A percentile compares a stretch with the other conserved stretches of the same genome.
These are phyloP conservation scores for Annulohypoxylon bovei DNA, from an alignment of 495 filamentous ascomycete species.

Conservation along the genomic window DNA sequence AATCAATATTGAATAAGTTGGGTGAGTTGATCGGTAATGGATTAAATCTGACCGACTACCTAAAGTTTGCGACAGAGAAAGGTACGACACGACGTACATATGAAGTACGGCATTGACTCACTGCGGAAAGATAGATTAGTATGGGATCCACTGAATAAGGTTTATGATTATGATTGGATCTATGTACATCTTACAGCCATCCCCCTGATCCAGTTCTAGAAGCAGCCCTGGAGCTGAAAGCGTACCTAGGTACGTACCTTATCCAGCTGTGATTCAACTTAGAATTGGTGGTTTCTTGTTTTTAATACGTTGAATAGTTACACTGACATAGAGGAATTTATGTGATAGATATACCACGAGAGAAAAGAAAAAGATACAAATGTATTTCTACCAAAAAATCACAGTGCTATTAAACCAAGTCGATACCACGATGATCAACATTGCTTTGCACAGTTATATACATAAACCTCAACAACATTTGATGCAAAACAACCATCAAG, in stretches of 20 bases:
- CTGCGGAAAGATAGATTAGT: slow-evolving; percentile 24
- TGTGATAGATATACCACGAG: too few relatives aligned
- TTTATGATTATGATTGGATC: slow-evolving; percentile 32
- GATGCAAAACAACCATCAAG: too few relatives aligned
- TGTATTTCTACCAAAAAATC: too few relatives aligned
- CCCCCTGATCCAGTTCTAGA: not conserved
- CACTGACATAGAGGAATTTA: too few relatives aligned
- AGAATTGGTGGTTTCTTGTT: not conserved
- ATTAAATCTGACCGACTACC: not conserved
- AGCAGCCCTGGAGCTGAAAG: slow-evolving; percentile 29
- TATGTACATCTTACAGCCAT: slow-evolving; percentile 14
- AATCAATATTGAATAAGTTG: not conserved
- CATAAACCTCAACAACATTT: too few relatives aligned
- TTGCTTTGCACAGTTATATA: too few relatives aligned
- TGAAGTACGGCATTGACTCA: slow-evolving; percentile 34
- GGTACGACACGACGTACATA: slow-evolving; percentile 5
- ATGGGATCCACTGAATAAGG: slow-evolving; percentile 30
- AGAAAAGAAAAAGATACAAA: too few relatives aligned
- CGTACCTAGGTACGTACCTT: slow-evolving; percentile 3
- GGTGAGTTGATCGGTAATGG: slow-evolving; percentile 3
- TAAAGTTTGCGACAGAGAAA: not conserved
- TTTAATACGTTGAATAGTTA: not conserved
- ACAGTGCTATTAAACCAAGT: too few relatives aligned
- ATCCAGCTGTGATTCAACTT: not conserved
- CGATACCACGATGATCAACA: too few relatives aligned